Conservation (phyloP, 176 grass and related monocot species). For the Cocos nucifera region DNA sequence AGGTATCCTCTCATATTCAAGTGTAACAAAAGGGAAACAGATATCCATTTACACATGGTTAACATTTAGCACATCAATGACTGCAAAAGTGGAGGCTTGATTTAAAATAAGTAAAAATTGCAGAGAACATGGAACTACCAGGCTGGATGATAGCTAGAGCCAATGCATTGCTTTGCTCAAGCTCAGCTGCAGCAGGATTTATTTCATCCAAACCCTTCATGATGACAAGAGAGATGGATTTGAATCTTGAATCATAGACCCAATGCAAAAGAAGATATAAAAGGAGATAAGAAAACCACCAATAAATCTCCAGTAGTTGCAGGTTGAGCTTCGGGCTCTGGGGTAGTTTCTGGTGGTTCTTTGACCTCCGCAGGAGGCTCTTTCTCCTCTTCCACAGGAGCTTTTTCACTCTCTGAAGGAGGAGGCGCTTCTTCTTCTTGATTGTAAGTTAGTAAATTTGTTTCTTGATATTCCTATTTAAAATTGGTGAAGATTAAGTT, state of each 20-base stretch:
- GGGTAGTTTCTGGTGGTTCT: slow-evolving; percentile 29
- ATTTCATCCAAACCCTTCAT: slow-evolving; percentile 76
- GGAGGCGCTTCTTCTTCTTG: slow-evolving; percentile 43
- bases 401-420: slow-evolving; percentile 36
- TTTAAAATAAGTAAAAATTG: not conserved
- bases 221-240: slow-evolving; percentile 1
- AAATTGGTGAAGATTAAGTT: not conserved
- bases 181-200: slow-evolving; percentile 59
- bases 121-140: slow-evolving; percentile 33
- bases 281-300: slow-evolving; percentile 23
- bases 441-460: slow-evolving; percentile 43
- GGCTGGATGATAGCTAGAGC: slow-evolving; percentile 75
- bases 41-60: no score
- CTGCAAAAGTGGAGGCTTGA: no score
- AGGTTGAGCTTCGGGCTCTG: slow-evolving; percentile 37
- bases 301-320: slow-evolving; percentile 49
- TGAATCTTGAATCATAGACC: not conserved
- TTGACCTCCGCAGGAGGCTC: not conserved
- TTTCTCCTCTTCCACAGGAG: slow-evolving; percentile 28
- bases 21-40: no score
- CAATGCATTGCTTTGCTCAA: slow-evolving; percentile 74
- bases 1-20: no score
- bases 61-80: no score
- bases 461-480: slow-evolving; percentile 57
- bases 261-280: not conserved